Percentiles rank a stretch among this genome's conserved stretches.
phyloP scores from a whole-genome alignment of 176 grass and related monocot genomes.

The Musa itinerans region DNA sequence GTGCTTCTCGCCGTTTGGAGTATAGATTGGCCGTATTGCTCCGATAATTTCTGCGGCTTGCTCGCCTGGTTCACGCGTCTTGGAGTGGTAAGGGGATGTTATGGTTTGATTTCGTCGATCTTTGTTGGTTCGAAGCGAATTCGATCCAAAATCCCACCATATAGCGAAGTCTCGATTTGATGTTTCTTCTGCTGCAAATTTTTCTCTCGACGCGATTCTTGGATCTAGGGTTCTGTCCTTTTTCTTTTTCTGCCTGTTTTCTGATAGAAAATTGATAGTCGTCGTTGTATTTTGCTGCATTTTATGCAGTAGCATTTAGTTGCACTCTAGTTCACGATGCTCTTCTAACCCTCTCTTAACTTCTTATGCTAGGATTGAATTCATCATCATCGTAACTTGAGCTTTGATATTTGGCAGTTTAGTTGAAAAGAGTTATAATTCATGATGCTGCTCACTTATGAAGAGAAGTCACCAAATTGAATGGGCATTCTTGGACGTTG shows the following conservation, averaged over 20 bases:
- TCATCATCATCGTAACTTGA: background rate
- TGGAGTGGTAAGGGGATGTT: background rate
- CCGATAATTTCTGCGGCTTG: background rate
- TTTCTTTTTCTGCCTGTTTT: too few relatives aligned
- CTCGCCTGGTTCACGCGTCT: background rate
- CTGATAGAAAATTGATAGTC: too few relatives aligned
- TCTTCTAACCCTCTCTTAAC: background rate
- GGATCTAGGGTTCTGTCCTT: background rate
- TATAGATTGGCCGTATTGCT: too few relatives aligned
- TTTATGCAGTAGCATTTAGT: too few relatives aligned
- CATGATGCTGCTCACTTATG: background rate
- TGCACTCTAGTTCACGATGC: too few relatives aligned
- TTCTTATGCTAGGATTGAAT: background rate
- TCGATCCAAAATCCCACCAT: background rate
- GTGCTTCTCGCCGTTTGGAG: too few relatives aligned
- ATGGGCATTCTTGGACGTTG: conserved; percentile 15
- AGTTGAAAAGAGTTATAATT: background rate
- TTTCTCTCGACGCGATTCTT: background rate
- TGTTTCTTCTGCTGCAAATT: background rate
- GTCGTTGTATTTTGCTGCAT: too few relatives aligned
- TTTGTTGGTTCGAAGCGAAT: background rate
- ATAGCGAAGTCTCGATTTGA: background rate
- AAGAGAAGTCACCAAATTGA: conserved; percentile 1
- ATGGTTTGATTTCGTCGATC: background rate
- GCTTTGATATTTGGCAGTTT: background rate